Base-by-base conservation (phyloP, 345 rosid genomes). In the Populus nigra region DNA sequence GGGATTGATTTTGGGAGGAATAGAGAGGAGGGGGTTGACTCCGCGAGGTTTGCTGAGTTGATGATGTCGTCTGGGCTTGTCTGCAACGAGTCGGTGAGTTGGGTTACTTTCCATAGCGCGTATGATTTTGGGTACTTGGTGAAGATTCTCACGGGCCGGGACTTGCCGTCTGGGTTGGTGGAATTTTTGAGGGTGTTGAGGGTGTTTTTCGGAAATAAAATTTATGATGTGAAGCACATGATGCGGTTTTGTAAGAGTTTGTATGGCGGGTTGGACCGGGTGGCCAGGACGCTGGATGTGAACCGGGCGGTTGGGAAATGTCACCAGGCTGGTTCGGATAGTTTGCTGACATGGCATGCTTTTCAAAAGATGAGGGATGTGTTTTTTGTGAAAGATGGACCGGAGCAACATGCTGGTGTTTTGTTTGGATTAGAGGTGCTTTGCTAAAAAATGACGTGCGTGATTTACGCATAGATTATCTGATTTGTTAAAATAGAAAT, bases 311-410 rank as follows among this genome's bases (percentile, higher is more conserved):
- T 77, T 0, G 89, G 89, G 25, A 84, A 84, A 79, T 77, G 87
- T 66, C 89, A 86, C 62, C 89, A 86, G 76, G 86, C 89, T 15
- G 89, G 89, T 17, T 86, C 89, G 8, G 89, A 86, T 41, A 84
- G 89, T 59, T 71, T 86, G 84, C 79, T 84, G 80, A 86, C 89
- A 45, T 77, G 82, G 77, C 86, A 82, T 23, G 86, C 86, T 8
- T 86, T 85, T 55, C 80, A 80, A 35, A 83, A 78, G 77, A 81
- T 86, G 20, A 84, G 83, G 72, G 87, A 82, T 36, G 72, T 79
- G 57, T 84, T 80, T 69, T 82, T 80, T 25, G 16, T 35, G 5
- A 38, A 69, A 1, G 82, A 79, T 2, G 79, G 76, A 12, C 55
- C 73, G 50, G 85, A 80, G 31, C 70, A 85, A 55, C 83, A 85